Evolutionary conservation across 73 alveolate genomes (phyloP).

Genomic region (Paramecium sexaurelia): DNA sequence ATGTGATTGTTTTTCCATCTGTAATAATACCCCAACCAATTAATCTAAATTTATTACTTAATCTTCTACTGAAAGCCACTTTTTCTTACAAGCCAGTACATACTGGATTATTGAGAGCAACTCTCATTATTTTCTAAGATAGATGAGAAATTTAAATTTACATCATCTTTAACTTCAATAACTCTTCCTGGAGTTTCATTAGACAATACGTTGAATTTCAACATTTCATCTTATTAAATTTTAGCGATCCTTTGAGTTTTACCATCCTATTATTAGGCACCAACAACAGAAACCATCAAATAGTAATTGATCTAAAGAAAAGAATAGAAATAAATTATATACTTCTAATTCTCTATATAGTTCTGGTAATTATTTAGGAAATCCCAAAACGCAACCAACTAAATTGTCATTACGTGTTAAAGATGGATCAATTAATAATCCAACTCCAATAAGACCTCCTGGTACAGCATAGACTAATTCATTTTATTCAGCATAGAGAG

Average conservation of each 20-base stretch:
- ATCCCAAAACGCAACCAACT: conserved; percentile 98
- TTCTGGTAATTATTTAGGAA: conserved; percentile 98
- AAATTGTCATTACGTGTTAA: conserved; percentile 92
- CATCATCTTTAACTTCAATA: conserved; percentile 62
- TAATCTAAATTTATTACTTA: conserved; percentile 66
- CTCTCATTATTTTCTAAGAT: conserved; percentile 62
- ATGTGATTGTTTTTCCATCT: conserved; percentile 52
- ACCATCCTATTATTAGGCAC: conserved; percentile 91
- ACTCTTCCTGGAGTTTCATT: conserved; percentile 78
- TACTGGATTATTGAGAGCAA: conserved; percentile 73
- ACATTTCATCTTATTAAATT: conserved; percentile 67
- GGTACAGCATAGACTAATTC: conserved; percentile 99
- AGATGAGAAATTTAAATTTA: not conserved
- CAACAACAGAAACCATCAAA: conserved; percentile 94
- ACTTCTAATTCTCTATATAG: conserved; percentile 78
- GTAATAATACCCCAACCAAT: conserved; percentile 71
- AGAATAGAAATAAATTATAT: not conserved
- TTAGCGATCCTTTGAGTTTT: conserved; percentile 71
- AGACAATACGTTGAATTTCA: conserved; percentile 73
- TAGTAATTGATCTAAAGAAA: conserved; percentile 68
- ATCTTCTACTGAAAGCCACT: conserved; percentile 76
- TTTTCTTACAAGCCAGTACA: conserved; percentile 72
- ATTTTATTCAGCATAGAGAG: conserved; percentile 96
- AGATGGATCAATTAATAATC: conserved; percentile 97
- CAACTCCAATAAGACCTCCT: conserved; percentile 99